These are phyloP conservation scores for Mycena maculata DNA, from an alignment of 768 basidiomycete species.

Conservation along the genomic window DNA sequence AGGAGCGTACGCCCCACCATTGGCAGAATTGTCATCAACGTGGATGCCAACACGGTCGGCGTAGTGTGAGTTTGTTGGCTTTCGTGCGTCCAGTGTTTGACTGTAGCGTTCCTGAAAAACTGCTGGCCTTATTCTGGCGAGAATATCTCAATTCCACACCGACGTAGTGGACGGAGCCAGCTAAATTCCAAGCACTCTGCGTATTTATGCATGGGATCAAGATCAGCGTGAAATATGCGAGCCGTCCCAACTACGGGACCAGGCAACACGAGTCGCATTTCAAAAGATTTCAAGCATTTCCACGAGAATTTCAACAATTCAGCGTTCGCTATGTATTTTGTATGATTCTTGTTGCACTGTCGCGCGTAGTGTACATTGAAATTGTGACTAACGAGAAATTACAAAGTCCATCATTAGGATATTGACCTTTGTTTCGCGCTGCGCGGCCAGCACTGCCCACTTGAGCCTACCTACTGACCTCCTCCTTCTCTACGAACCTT, in stretches of 20 bases:
- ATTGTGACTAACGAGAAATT: too few relatives aligned
- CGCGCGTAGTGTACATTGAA: neutral
- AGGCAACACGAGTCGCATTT: slow-evolving; percentile 44
- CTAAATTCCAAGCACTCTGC: slow-evolving; percentile 40
- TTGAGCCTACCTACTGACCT: too few relatives aligned
- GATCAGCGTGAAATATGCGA: slow-evolving; percentile 35
- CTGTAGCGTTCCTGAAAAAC: slow-evolving; percentile 39
- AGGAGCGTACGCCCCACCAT: slow-evolving; percentile 58
- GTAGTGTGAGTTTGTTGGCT: slow-evolving; percentile 46
- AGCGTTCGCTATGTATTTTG: slow-evolving; percentile 45
- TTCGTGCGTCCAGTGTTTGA: neutral
- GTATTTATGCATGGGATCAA: slow-evolving; percentile 46
- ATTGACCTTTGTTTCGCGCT: slow-evolving; percentile 21
- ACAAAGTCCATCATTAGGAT: too few relatives aligned
- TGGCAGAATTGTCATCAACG: slow-evolving; percentile 51
- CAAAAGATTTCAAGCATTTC: slow-evolving; percentile 45
- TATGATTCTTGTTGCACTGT: slow-evolving; percentile 26
- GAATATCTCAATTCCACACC: slow-evolving; percentile 36
- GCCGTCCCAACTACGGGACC: slow-evolving; percentile 11
- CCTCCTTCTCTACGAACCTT: neutral
- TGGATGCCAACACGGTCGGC: slow-evolving; percentile 56
- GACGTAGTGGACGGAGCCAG: too few relatives aligned
- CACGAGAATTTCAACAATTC: slow-evolving; percentile 42
- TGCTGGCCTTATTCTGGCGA: slow-evolving; percentile 39
- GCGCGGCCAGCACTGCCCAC: slow-evolving; percentile 51